Conservation (phyloP, 2,329 filamentous ascomycete genomes). For the Gaeumannomyces tritici region DNA sequence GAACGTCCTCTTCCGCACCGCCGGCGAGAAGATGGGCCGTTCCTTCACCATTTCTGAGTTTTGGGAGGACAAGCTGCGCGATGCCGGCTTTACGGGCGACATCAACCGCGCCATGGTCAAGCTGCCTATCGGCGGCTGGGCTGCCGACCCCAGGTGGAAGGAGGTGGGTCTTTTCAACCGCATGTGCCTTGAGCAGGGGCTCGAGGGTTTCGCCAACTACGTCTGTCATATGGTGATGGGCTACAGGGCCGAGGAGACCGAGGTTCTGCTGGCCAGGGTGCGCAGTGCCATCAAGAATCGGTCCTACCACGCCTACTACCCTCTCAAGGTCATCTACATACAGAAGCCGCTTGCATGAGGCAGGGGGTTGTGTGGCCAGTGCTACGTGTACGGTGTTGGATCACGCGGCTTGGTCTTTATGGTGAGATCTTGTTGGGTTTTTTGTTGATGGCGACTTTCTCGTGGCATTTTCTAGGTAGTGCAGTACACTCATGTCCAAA, state of each 20-base stretch:
- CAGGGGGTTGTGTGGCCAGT: background rate
- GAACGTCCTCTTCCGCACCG: slow-evolving; percentile 4
- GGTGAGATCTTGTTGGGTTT: too few species aligned
- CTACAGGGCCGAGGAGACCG: slow-evolving; percentile 6
- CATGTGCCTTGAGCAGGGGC: slow-evolving; percentile 6
- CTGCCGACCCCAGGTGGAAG: slow-evolving; percentile 7
- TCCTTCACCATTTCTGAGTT: slow-evolving; percentile 5
- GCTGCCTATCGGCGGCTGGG: slow-evolving; percentile 10
- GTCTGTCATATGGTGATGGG: slow-evolving; percentile 7
- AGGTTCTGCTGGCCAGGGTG: slow-evolving; percentile 6
- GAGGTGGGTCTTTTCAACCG: slow-evolving; percentile 9
- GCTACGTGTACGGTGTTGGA: too few species aligned
- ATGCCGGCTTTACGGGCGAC: slow-evolving; percentile 7
- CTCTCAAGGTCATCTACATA: background rate
- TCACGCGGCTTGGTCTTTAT: background rate
- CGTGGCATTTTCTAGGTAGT: too few species aligned
- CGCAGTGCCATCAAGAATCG: slow-evolving; percentile 6
- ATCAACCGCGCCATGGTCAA: slow-evolving; percentile 3
- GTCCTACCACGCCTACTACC: slow-evolving; percentile 5
- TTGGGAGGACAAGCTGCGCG: slow-evolving; percentile 3
- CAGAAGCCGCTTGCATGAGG: background rate
- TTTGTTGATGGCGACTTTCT: too few species aligned
- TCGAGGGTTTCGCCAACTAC: slow-evolving; percentile 10
- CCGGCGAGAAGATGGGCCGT: slow-evolving; percentile 5
- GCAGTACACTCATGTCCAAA: too few species aligned